These are phyloP conservation scores for Suillus placidus DNA, from an alignment of 768 basidiomycete species.

Conservation along the genomic window DNA sequence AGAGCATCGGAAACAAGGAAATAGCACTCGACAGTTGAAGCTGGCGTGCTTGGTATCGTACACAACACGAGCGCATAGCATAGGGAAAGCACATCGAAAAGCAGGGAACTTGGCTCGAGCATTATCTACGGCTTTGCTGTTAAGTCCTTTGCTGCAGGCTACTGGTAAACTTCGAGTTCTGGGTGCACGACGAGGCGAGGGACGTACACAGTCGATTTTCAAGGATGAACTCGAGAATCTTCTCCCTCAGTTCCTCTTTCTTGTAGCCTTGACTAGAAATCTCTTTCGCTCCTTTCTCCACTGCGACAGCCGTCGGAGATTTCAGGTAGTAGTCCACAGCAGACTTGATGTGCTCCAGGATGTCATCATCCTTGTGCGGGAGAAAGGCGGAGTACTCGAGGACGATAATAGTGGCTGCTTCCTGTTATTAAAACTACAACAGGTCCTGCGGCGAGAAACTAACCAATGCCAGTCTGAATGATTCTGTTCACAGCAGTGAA, in stretches of 20 bases:
- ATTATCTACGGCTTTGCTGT: too few relatives aligned
- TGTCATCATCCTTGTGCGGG: too few relatives aligned
- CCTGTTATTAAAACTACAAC: not conserved
- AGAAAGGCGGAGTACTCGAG: not conserved
- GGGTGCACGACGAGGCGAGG: not conserved
- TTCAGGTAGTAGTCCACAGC: not conserved
- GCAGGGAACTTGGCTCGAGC: too few relatives aligned
- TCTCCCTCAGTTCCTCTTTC: not conserved
- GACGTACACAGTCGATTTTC: not conserved
- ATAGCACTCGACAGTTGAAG: not conserved
- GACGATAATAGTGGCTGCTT: not conserved
- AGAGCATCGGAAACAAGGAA: not conserved
- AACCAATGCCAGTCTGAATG: not conserved
- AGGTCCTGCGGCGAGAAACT: not conserved
- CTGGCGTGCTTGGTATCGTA: not conserved
- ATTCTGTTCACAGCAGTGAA: not conserved
- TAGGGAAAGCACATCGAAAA: too few relatives aligned
- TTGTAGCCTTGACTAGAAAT: not conserved
- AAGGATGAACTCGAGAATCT: not conserved
- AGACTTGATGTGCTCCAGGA: accelerated
- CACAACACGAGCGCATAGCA: not conserved
- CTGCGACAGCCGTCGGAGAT: not conserved
- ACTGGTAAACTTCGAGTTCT: too few relatives aligned
- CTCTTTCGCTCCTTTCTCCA: not conserved
- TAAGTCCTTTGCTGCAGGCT: too few relatives aligned